Base-by-base conservation (phyloP, 768 basidiomycete genomes). In the Auricularia cornea region DNA sequence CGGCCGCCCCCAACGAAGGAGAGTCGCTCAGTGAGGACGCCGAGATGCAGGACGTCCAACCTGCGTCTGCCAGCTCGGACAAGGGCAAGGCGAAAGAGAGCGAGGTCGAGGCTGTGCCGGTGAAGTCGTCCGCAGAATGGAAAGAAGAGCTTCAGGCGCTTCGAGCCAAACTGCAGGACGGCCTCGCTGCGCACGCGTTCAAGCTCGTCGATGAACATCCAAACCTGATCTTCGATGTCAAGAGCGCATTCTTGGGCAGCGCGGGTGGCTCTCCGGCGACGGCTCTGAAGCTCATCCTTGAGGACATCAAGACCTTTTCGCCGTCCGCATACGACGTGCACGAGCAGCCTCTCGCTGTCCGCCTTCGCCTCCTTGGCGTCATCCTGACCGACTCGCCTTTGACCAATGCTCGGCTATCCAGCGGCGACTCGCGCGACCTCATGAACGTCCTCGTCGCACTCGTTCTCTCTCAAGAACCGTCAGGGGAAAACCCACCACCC, bases 221-320 rank as follows among this genome's bases (percentile, higher is more conserved):
- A 3, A 87, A 89, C 8, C 83, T 98, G 62, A 85, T 97, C 48
- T 97, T 95, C 70, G 94, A 97, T 71, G 81, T 97, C 40, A 86
- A 89, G 67, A 81, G 81, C 29, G 90, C 91, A 26, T 94, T 97
- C 73, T 81, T 90, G 63, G 86, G 87, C 30, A 77, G 83, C 12
- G 78, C 78, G 61, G 82, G 79, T 57, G 76, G 87, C 68, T 29
- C 54, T 26, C 85, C 87, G 65, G 79, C 82, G 29, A 77, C 86
- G 66, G 87, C 89, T 6, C 80, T 95, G 59, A 81, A 82, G 51
- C 81, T 84, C 62, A 81, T 98, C 61, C 79, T 94, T 64, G 87
- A 90, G 35, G 89, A 93, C 70, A 82, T 96, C 70, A 85, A 84
- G 64, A 75, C 77, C 32, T 89, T 87, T 69, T 86, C 88, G 1